These are phyloP conservation scores for Colletotrichum gloeosporioides DNA, from an alignment of 2,329 filamentous ascomycete genomes.

Conservation along the genomic window DNA sequence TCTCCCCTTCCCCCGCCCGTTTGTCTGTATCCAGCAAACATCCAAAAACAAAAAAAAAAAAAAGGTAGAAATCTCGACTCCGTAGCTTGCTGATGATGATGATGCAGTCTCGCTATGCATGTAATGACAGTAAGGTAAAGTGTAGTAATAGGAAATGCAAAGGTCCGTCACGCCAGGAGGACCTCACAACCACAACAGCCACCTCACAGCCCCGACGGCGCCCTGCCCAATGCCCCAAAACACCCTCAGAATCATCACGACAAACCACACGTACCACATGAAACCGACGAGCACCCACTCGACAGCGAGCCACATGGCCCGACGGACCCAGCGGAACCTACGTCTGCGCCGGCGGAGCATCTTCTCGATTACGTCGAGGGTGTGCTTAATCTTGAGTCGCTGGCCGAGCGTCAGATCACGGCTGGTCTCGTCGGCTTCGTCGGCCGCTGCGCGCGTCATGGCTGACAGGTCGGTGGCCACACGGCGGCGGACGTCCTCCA, in stretches of 20 bases:
- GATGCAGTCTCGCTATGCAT: slow-evolving; percentile 12
- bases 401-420: slow-evolving; percentile 78
- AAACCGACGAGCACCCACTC: slow-evolving; percentile 89
- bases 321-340: slow-evolving; percentile 74
- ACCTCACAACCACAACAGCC: slow-evolving; percentile 80
- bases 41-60: too few relatives aligned
- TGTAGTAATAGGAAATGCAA: not conserved
- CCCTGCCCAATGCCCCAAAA: slow-evolving; percentile 68
- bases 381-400: slow-evolving; percentile 79
- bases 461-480: slow-evolving; percentile 60
- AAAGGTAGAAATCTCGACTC: not conserved
- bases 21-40: not conserved
- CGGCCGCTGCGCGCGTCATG: slow-evolving; percentile 70
- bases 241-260: slow-evolving; percentile 78
- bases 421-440: slow-evolving; percentile 81
- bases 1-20: not conserved
- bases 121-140: slow-evolving; percentile 6
- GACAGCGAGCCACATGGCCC: slow-evolving; percentile 79
- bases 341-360: slow-evolving; percentile 73
- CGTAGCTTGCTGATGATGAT: not conserved
- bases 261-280: slow-evolving; percentile 94
- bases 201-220: slow-evolving; percentile 66
- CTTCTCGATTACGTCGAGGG: slow-evolving; percentile 80
- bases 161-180: too few relatives aligned
- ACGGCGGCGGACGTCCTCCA: slow-evolving; percentile 52